A percentile compares a stretch with the other conserved stretches of the same genome.
These are phyloP conservation scores for Mortierella sp. DNA, from an alignment of 371 early-diverging fungal species.

Conservation along the genomic window DNA sequence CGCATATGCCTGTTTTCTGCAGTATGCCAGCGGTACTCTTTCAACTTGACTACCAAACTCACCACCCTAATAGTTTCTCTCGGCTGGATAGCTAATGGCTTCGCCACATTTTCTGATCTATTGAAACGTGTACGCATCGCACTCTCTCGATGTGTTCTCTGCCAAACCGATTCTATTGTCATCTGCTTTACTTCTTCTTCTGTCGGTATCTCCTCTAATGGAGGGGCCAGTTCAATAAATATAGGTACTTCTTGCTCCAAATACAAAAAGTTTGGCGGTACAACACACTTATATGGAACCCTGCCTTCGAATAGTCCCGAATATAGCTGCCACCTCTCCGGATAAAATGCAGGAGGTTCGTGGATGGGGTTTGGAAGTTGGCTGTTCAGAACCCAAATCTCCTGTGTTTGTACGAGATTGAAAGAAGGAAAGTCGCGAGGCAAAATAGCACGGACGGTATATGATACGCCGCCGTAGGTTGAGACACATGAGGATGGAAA, in stretches of 20 bases:
- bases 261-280: neutral
- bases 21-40: conserved; percentile 1
- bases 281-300: neutral
- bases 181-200: neutral
- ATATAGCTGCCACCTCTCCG: neutral
- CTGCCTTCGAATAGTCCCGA: neutral
- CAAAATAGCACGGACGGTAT: conserved; percentile 8
- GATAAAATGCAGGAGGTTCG: neutral
- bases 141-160: neutral
- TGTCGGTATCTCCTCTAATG: neutral
- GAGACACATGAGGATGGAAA: conserved; percentile 5
- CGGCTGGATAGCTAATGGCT: neutral
- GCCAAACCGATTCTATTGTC: neutral
- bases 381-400: conserved; percentile 15
- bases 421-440: conserved; percentile 14
- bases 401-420: conserved; percentile 14
- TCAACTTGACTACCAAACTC: conserved; percentile 1
- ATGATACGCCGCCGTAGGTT: conserved; percentile 1
- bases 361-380: neutral
- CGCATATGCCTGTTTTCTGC: neutral
- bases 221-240: neutral
- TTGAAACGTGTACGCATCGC: neutral
- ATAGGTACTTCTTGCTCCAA: neutral
- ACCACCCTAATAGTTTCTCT: neutral
- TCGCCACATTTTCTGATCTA: no score